A percentile compares a stretch with the other conserved stretches of the same genome.
These are phyloP conservation scores for Penicillium antarcticum DNA, from an alignment of 495 filamentous ascomycete species.

Conservation along the genomic window DNA sequence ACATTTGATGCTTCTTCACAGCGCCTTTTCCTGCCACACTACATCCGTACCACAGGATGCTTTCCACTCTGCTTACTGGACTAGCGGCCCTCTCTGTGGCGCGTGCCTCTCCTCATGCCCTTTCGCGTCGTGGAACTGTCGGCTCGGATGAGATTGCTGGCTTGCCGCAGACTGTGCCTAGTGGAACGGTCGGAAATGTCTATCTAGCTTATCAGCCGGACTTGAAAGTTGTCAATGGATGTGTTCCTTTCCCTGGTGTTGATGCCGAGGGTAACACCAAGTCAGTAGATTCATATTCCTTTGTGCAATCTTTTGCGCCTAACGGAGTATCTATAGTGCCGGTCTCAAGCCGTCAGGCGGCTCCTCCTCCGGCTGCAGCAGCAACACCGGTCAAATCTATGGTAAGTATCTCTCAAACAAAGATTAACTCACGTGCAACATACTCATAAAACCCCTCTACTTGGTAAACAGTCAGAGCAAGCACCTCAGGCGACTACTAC, in stretches of 20 bases:
- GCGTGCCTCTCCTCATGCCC: slow-evolving; percentile 9
- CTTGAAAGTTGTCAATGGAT: slow-evolving; percentile 49
- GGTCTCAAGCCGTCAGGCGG: slow-evolving; percentile 38
- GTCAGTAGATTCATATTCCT: no score
- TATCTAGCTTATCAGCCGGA: slow-evolving; percentile 50
- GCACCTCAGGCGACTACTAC: slow-evolving; percentile 27
- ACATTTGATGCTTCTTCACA: no score
- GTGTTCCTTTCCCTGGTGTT: slow-evolving; percentile 54
- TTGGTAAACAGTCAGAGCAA: slow-evolving; percentile 23
- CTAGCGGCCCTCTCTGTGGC: slow-evolving; percentile 17
- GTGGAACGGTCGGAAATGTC: slow-evolving; percentile 34
- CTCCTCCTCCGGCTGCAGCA: slow-evolving; percentile 38
- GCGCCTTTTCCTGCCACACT: background rate
- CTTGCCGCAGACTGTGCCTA: slow-evolving; percentile 45
- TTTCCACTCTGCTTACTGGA: background rate
- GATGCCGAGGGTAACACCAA: slow-evolving; percentile 46
- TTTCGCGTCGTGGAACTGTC: slow-evolving; percentile 34
- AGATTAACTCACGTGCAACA: no score
- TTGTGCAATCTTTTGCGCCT: no score
- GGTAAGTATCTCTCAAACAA: background rate
- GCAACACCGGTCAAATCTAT: slow-evolving; percentile 50
- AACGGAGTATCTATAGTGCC: slow-evolving; percentile 19
- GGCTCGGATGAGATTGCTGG: slow-evolving; percentile 42
- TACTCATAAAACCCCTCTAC: background rate
- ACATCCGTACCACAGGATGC: background rate